These are phyloP conservation scores for Mucor irregularis DNA, from an alignment of 371 early-diverging fungal genomes.

Conservation along the genomic window DNA sequence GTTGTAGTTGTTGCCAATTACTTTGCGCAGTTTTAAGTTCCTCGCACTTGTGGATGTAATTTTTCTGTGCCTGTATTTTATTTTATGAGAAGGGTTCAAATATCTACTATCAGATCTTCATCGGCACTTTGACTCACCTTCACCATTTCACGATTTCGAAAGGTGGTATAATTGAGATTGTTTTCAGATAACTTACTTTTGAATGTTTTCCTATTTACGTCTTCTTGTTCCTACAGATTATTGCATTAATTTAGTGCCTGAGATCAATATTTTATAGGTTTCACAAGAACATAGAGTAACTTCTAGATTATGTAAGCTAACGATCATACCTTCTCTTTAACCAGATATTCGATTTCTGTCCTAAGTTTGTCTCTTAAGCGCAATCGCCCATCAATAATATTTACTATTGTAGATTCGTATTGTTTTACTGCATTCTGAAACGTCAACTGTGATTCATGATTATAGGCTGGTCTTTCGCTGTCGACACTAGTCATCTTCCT, in stretches of 20 bases:
- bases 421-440: conserved; percentile 32
- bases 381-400: conserved; percentile 25
- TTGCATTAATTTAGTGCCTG: no score
- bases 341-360: conserved; percentile 19
- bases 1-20: conserved; percentile 27
- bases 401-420: conserved; percentile 33
- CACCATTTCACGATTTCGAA: conserved; percentile 41
- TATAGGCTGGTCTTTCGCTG: conserved; percentile 6
- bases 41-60: conserved; percentile 40
- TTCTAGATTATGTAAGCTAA: neutral
- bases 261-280: no score
- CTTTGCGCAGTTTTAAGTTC: conserved; percentile 31
- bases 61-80: conserved; percentile 40
- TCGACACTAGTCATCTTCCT: conserved; percentile 23
- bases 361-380: conserved; percentile 20
- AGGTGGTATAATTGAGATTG: conserved; percentile 36
- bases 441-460: neutral
- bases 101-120: no score
- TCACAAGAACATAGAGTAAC: no score
- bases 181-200: conserved; percentile 30
- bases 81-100: neutral
- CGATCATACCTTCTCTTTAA: conserved; percentile 15
- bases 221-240: conserved; percentile 34
- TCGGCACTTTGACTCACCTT: conserved; percentile 27
- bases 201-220: conserved; percentile 29